Base-by-base conservation (phyloP, 2,329 filamentous ascomycete genomes). In the Cordyceps militaris region DNA sequence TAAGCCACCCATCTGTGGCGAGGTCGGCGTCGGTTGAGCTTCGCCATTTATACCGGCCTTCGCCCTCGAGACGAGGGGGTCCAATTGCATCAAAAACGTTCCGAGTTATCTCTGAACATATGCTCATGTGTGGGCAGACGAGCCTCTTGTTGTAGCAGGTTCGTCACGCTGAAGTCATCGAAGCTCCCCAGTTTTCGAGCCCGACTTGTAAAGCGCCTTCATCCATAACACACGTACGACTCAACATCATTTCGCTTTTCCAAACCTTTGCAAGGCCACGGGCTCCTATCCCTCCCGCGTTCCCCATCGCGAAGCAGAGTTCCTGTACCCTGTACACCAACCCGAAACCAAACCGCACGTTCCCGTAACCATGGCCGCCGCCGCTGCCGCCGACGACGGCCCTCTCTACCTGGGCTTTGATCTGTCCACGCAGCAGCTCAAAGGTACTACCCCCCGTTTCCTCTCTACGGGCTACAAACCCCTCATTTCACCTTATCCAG, bases 371-470 rank as follows among this genome's bases (percentile, higher is more conserved):
- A 60, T 60, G 58, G 28, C 40, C 9, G 40, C 38, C 32, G 16
- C 28, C 42, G 40, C 38, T 24, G 16, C 28, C 42, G 43, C 49
- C 43, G 42, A 52, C 57, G 61, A 66, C 61, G 79, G 76, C 32
- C 86, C 88, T 19, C 77, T 96, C 61, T 96, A 96, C 70, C 79
- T 96, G 67, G 94, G 94, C 60, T 92, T 97, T 71, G 94, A 99
- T 75, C 86, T 97, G 60, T 97, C 92, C 44, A 97, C 94, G 59
- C 94, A 97, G 73, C 93, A 97, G 71, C 81, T 97, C 59, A 97
- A 99, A 81, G 92, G 90, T 85, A 26, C 42, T 10, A 23, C 24
- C 43, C 11, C 26, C 44, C 14, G 16, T 4, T n/a, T 14, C 14
- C 21, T 43, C 19, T 36, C 13, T 13, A 24, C 26, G 10, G 47